Conservation (phyloP, 345 rosid species). For the Ceriops decandra region DNA sequence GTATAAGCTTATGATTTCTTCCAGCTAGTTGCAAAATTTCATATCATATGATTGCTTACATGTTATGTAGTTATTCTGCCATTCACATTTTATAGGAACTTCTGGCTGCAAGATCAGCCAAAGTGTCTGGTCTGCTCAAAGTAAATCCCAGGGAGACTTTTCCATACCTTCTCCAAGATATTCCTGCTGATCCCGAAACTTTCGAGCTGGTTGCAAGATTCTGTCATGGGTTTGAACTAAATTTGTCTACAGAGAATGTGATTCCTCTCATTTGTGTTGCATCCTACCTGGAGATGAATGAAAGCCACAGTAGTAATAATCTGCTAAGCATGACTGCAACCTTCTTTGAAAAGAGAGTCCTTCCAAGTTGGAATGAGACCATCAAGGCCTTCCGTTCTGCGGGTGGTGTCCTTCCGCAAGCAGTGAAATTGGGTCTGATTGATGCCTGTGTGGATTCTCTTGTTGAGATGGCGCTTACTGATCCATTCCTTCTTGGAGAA, state of each 20-base stretch:
- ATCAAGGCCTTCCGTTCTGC: constrained; percentile 51
- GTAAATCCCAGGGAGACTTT: constrained; percentile 31
- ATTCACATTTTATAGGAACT: constrained; percentile 38
- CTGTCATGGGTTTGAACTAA: constrained; percentile 53
- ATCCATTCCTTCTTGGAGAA: constrained; percentile 64
- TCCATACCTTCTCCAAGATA: constrained; percentile 33
- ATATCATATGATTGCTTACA: not conserved
- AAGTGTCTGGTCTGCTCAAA: constrained; percentile 46
- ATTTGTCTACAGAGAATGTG: constrained; percentile 50
- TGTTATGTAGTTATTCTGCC: not conserved
- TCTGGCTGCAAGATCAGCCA: constrained; percentile 60
- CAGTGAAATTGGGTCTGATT: constrained; percentile 42
- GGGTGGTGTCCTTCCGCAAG: constrained; percentile 34
- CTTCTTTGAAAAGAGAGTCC: constrained; percentile 50
- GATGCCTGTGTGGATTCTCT: constrained; percentile 63
- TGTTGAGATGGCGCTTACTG: constrained; percentile 41
- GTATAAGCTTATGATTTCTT: constrained; percentile 28
- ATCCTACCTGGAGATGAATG: constrained; percentile 58
- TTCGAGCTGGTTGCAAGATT: constrained; percentile 64
- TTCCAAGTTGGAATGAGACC: constrained; percentile 75
- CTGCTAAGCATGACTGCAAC: constrained; percentile 40
- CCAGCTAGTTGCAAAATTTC: not conserved
- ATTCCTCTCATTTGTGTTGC: constrained; percentile 61
- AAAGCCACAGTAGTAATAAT: constrained; percentile 54
- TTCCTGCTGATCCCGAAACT: constrained; percentile 52